Base-by-base conservation (phyloP, 306 rosid species). In the Vachellia collinsii region DNA sequence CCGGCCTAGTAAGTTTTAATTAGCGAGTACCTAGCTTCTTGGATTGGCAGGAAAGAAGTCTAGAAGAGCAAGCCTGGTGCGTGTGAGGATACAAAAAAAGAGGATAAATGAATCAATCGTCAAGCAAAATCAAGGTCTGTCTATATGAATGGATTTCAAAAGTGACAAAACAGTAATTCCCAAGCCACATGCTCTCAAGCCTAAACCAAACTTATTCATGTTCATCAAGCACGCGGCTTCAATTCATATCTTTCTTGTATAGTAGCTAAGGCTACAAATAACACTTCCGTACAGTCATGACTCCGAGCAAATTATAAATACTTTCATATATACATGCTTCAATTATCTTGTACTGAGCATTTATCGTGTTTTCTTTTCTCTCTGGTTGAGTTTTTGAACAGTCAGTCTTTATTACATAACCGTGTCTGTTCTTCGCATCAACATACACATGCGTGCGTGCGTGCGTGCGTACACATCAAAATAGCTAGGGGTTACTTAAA, bases 101-200 rank as follows among this genome's bases (percentile, higher is more conserved):
- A 23, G 62, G 34, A 70, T 38, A 50, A 77, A 62, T n/a, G 70
- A 72, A 77, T 75, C 36, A 16, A 71, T 50, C 64, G 58, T 64
- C 54, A 72, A 51, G 48, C 66, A 71, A 71, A 74, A 72, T 44
- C 71, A 73, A 83, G 70, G 61, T 16, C 43, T 48, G 51, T 54
- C 68, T 47, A 63, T 39, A 41, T 50, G 17, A 23, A 61, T 22
- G 19, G 39, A 61, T 61, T 61, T 61, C 7, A 11, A 25, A 25
- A 61, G 67, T 61, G 67, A 61, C 38, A 1, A 17, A 36, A 61
- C 37, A 72, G 46, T 42, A 69, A 51, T 59, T 25, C 5, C 69
- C 29, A 62, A 17, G 59, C 74, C 53, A 64, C 46, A 54, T 68
- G 64, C 46, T 37, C 37, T 11, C 0, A 54, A 54, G 10, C 0